phyloP scores from a whole-genome alignment of 176 grass and related monocot genomes.

The bread wheat (Triticum aestivum) region IWGSC_CS_RefSeq_v2.1 NC_057803.1:480508814-480509313 shows the following conservation, averaged over 20 bases:
- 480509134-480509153: constrained; percentile 96
- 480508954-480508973: constrained; percentile 81
- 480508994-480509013: constrained; percentile 91
- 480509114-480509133: constrained; percentile 94
- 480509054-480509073: constrained; percentile 21
- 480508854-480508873: neutral
- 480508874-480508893: constrained; percentile 60
- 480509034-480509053: constrained; percentile 66
- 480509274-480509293: constrained; percentile 3
- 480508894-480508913: constrained; percentile 87
- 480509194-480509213: constrained; percentile 53
- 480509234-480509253: constrained; percentile 12
- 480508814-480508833: neutral
- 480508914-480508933: constrained; percentile 94
- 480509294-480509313: neutral
- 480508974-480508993: constrained; percentile 92
- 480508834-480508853: neutral
- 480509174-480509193: constrained; percentile 85
- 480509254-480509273: neutral
- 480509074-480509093: constrained; percentile 15
- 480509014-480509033: constrained; percentile 95
- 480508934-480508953: constrained; percentile 73
- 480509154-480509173: constrained; percentile 98
- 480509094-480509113: constrained; percentile 43
- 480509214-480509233: neutral